Percentiles rank a stretch among this genome's conserved stretches.
phyloP scores from a whole-genome alignment of 805 yeast species.

The Cyberlindnera euphorbiae region DNA sequence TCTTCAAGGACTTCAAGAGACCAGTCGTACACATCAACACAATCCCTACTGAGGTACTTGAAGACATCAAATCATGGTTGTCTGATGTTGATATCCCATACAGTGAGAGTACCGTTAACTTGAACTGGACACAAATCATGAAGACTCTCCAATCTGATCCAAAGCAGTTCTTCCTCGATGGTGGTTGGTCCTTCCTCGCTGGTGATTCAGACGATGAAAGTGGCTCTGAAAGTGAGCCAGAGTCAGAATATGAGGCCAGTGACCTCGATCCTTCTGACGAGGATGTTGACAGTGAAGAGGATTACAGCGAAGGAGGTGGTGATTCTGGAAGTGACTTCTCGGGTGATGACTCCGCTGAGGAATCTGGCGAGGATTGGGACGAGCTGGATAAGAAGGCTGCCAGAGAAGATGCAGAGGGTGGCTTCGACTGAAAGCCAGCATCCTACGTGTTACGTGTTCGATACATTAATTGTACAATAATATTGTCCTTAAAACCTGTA shows the following conservation, averaged over 20 bases:
- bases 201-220: conserved; percentile 81
- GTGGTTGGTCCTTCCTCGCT: conserved; percentile 94
- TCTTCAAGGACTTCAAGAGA: conserved; percentile 82
- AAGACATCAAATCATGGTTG: conserved; percentile 92
- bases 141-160: conserved; percentile 91
- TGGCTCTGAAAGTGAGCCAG: conserved; percentile 63
- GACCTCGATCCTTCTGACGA: conserved; percentile 41
- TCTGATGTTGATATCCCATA: conserved; percentile 96
- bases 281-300: conserved; percentile 34
- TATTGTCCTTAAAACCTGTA: too few relatives aligned
- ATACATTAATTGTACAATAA: too few relatives aligned
- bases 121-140: conserved; percentile 95
- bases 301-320: conserved; percentile 31
- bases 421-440: conserved; percentile 37
- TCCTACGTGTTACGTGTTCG: too few relatives aligned
- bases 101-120: conserved; percentile 91
- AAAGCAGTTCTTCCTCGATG: conserved; percentile 86
- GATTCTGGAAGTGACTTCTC: conserved; percentile 30
- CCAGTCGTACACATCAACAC: conserved; percentile 93
- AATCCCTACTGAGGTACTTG: conserved; percentile 87
- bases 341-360: conserved; percentile 33
- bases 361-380: conserved; percentile 35
- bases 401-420: conserved; percentile 35
- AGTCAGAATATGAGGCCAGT: conserved; percentile 43
- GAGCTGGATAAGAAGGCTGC: conserved; percentile 27